Base-by-base conservation (phyloP, 2,329 filamentous ascomycete species). In the Pseudogymnoascus sp. region DNA sequence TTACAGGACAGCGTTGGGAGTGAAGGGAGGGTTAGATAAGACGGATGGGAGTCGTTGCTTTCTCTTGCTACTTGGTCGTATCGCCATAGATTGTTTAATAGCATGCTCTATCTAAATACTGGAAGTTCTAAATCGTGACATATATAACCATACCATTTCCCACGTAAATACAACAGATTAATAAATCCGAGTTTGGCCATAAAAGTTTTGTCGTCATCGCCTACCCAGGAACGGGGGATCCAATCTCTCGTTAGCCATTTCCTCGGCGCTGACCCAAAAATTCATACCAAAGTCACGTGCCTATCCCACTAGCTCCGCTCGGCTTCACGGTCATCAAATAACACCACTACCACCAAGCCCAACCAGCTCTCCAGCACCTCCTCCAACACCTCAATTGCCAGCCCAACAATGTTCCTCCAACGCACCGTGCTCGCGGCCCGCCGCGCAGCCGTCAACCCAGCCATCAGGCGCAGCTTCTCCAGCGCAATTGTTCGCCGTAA, bases 401-500 rank as follows among this genome's bases (percentile, higher is more conserved):
- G 67, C 35, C 45, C 75, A 74, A 74, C 71, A 72, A 87, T 88
- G 85, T 85, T 87, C 71, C 74, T 88, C 74, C 83, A 86, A 80
- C 85, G 85, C 74, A 80, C 85, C 73, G 84, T 81, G 74, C 72
- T 84, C 68, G 77, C 81, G 69, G 84, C 83, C 72, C 85, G 85
- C 75, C 83, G 85, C 66, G 84, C 80, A 28, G 80, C 80, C 72
- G 78, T 79, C 65, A 71, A 76, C 63, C 82, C 84, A 68, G 76
- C 77, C 67, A 75, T 81, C 73, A 80, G 80, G 71, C 84, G 85
- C 75, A 80, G 77, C 76, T 85, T 88, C 74, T 77, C 81, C 68
- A 85, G 80, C 73, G 82, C 84, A 66, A 76, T 84, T 69, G 75
- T 83, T 73, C 84, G 84, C 78, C 81, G 85, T 88, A 85, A 76